A percentile compares a stretch with the other conserved stretches of the same genome.
phyloP scores from a whole-genome alignment of 768 basidiomycete genomes.

The Boletus sp. region DNA sequence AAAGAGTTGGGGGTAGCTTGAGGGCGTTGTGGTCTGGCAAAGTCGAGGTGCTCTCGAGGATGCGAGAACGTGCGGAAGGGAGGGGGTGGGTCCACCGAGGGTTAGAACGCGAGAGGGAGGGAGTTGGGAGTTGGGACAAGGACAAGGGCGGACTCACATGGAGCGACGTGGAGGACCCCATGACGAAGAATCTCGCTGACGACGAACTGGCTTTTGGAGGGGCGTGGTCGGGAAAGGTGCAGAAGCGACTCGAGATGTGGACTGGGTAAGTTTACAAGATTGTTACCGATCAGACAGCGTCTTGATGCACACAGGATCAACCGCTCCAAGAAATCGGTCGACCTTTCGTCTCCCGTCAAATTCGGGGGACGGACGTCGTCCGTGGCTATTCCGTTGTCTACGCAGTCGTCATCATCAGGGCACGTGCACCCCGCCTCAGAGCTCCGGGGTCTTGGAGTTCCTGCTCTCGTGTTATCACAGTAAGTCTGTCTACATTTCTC shows the following conservation, averaged over 20 bases:
- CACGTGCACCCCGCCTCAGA: slow-evolving; percentile 28
- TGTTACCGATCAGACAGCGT: not conserved
- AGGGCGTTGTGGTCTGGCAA: slow-evolving; percentile 35
- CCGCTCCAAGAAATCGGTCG: slow-evolving; percentile 33
- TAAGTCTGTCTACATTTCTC: slow-evolving; percentile 16
- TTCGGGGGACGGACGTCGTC: slow-evolving; percentile 24
- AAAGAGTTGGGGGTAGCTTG: slow-evolving; percentile 33
- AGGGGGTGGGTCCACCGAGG: slow-evolving; percentile 9
- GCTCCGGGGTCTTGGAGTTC: slow-evolving; percentile 30
- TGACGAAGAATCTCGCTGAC: slow-evolving; percentile 25
- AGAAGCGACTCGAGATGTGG: slow-evolving; percentile 50
- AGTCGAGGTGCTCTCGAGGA: slow-evolving; percentile 25
- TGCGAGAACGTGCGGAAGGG: slow-evolving; percentile 31
- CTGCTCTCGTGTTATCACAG: slow-evolving; percentile 42
- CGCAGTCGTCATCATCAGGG: slow-evolving; percentile 36
- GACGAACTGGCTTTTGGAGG: slow-evolving; percentile 35
- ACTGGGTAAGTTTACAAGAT: slow-evolving; percentile 37
- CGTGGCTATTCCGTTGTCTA: slow-evolving; percentile 31
- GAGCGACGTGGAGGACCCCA: slow-evolving; percentile 31
- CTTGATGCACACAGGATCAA: slow-evolving; percentile 30
- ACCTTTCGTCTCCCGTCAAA: slow-evolving; percentile 26
- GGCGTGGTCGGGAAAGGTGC: slow-evolving; percentile 42
- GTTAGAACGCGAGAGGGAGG: slow-evolving; percentile 29
- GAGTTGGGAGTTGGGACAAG: slow-evolving; percentile 26
- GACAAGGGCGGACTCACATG: slow-evolving; percentile 28